Evolutionary conservation across 2,329 filamentous ascomycete genomes (phyloP).

Genomic region (Phialemoniopsis sp.): DNA sequence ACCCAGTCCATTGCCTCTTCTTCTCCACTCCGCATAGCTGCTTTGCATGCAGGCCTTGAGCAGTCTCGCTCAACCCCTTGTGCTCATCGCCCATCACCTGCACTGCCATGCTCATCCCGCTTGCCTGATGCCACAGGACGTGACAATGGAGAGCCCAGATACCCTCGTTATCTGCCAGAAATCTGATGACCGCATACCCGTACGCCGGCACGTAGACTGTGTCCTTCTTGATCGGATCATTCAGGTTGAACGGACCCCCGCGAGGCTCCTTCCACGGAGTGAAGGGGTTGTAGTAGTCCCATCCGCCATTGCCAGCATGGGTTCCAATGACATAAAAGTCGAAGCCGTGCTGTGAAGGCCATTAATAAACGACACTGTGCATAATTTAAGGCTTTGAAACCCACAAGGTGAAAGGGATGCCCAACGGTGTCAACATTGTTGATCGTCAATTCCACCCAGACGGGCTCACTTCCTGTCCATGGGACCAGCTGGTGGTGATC

Average conservation of each 20-base stretch:
- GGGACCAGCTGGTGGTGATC: slow-evolving; percentile 15
- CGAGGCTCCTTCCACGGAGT: slow-evolving; percentile 7
- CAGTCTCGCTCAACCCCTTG: slow-evolving; percentile 7
- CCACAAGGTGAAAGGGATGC: slow-evolving; percentile 17
- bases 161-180: slow-evolving; percentile 14
- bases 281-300: slow-evolving; percentile 19
- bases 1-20: too few relatives aligned
- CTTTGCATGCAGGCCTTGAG: slow-evolving; percentile 1
- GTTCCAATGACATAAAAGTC: slow-evolving; percentile 15
- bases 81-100: slow-evolving; percentile 12
- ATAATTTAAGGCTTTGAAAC: background rate
- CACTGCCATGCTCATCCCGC: slow-evolving; percentile 17
- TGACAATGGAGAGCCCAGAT: slow-evolving; percentile 17
- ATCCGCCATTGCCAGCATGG: slow-evolving; percentile 13
- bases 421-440: slow-evolving; percentile 18
- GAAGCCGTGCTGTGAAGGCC: slow-evolving; percentile 12
- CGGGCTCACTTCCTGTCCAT: slow-evolving; percentile 12
- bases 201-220: slow-evolving; percentile 14
- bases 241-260: slow-evolving; percentile 11
- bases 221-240: slow-evolving; percentile 15
- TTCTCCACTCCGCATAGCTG: slow-evolving; percentile 9
- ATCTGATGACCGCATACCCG: slow-evolving; percentile 13
- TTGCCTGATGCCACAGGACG: slow-evolving; percentile 15
- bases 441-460: slow-evolving; percentile 17
- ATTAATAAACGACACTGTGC: background rate